Evolutionary conservation across 2,329 filamentous ascomycete species (phyloP).

Genomic region (Alternaria sp.): DNA sequence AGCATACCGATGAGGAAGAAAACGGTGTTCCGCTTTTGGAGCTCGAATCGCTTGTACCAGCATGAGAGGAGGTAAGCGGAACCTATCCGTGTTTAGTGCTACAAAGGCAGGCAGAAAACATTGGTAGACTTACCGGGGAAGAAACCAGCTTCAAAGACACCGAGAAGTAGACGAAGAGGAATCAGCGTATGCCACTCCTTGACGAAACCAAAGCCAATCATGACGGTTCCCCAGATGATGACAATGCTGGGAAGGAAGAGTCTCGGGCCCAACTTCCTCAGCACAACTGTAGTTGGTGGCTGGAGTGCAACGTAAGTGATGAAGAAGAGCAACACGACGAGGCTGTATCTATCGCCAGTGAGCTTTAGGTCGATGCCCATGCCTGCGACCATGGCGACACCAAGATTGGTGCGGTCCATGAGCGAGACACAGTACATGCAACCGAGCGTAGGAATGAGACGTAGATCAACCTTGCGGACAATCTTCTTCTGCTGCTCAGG

Average conservation of each 20-base stretch:
- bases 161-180: slow-evolving; percentile 34
- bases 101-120: background rate
- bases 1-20: slow-evolving; percentile 57
- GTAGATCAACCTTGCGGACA: slow-evolving; percentile 46
- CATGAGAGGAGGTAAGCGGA: slow-evolving; percentile 63
- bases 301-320: slow-evolving; percentile 39
- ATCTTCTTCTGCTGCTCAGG: slow-evolving; percentile 38
- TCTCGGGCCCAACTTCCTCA: slow-evolving; percentile 35
- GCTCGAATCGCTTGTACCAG: slow-evolving; percentile 67
- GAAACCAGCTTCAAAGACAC: slow-evolving; percentile 42
- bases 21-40: slow-evolving; percentile 64
- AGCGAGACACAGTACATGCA: slow-evolving; percentile 52
- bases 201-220: slow-evolving; percentile 37
- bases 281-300: slow-evolving; percentile 35
- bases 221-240: slow-evolving; percentile 36
- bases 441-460: slow-evolving; percentile 53
- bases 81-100: slow-evolving; percentile 21
- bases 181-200: slow-evolving; percentile 38
- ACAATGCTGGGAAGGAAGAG: slow-evolving; percentile 34
- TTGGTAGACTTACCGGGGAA: slow-evolving; percentile 31
- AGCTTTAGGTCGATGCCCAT: slow-evolving; percentile 45
- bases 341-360: slow-evolving; percentile 36
- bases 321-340: slow-evolving; percentile 37
- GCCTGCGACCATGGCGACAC: slow-evolving; percentile 47
- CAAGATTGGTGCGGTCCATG: slow-evolving; percentile 53